Evolutionary conservation across 2,329 filamentous ascomycete species (phyloP), one percentile per base, ranked within the genome.

Genomic region (Ceratocystis cubensis): DNA sequence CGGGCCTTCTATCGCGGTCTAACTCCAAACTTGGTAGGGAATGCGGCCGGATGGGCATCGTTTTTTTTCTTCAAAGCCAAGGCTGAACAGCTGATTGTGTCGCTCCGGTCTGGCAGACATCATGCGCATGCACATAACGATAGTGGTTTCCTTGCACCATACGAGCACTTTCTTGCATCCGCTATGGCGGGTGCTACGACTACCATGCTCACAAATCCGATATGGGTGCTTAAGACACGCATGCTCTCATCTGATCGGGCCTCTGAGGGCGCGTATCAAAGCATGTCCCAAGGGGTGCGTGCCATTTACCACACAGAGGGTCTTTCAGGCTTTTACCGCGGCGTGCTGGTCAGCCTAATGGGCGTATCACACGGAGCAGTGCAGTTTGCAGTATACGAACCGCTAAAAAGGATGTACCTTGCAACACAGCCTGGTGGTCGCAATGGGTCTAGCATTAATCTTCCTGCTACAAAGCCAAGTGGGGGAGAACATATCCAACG

Each of bases 221-320:
- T 99, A 71, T 99, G 94, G 94, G 94, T 99, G 2, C 85, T 99
- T 75, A 97, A 97, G 79, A 97, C 93, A 7, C 88, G 94, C 69
- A 97, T 99, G 91, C 80, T 97, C 28, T 91, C 91, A 37, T 92
- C 89, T 3, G 89, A 94, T 70, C 83, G 84, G 63, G 80, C 83
- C 65, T 81, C 85, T 5, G 83, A 81, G 1, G 91, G 91, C 15
- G 94, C 93, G 1, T 99, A 99, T 76, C 81, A 84, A 17, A 87
- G 84, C 70, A 89, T 96, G 79, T 77, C 81, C 70, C 81, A 86
- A 62, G 94, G 94, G 33, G 82, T 86, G 1, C 75, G 75, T 46
- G 81, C 84, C 57, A 84, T 99, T 22, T 82, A 86, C 72, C 76
- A 76, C 20, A 81, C 81, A 2, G 92, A 97, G 73, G 94, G 94